Conservation (phyloP, 1,139 yeast genomes). For the Nakaseomyces delphensis region DNA sequence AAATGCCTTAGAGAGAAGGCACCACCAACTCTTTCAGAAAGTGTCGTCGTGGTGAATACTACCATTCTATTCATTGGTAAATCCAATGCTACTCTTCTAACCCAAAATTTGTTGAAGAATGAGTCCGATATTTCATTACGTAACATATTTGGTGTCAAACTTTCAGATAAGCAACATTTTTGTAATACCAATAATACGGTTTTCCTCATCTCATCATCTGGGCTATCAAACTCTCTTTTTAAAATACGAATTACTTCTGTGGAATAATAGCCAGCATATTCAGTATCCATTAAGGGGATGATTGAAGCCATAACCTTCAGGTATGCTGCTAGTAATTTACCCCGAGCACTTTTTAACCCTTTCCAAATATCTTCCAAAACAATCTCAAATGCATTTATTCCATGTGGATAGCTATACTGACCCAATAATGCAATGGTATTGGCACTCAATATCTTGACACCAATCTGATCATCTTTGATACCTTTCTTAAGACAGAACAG, state of each 20-base stretch:
- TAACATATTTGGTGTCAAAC: constrained; percentile 41
- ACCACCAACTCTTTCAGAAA: constrained; percentile 64
- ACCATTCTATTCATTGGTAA: constrained; percentile 49
- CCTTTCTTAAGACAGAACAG: constrained; percentile 54
- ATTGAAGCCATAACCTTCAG: constrained; percentile 71
- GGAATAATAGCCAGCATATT: constrained; percentile 71
- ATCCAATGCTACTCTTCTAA: constrained; percentile 57
- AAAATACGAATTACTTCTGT: constrained; percentile 61
- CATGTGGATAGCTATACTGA: constrained; percentile 81
- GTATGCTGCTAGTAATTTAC: constrained; percentile 68
- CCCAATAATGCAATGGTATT: constrained; percentile 68
- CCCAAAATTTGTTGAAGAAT: constrained; percentile 74
- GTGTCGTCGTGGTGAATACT: constrained; percentile 59
- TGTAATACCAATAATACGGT: constrained; percentile 57
- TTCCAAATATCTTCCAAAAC: constrained; percentile 71
- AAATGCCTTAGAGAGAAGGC: constrained; percentile 51
- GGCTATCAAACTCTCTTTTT: constrained; percentile 64
- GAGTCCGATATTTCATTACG: constrained; percentile 48
- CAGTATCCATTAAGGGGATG: constrained; percentile 80
- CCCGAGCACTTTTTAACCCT: constrained; percentile 71
- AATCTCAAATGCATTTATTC: constrained; percentile 67
- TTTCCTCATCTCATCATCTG: constrained; percentile 83
- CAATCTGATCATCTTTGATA: constrained; percentile 61
- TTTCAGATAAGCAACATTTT: constrained; percentile 47
- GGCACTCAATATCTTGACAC: constrained; percentile 64